phyloP scores from a whole-genome alignment of 306 rosid genomes.

The Inga laurina region DNA sequence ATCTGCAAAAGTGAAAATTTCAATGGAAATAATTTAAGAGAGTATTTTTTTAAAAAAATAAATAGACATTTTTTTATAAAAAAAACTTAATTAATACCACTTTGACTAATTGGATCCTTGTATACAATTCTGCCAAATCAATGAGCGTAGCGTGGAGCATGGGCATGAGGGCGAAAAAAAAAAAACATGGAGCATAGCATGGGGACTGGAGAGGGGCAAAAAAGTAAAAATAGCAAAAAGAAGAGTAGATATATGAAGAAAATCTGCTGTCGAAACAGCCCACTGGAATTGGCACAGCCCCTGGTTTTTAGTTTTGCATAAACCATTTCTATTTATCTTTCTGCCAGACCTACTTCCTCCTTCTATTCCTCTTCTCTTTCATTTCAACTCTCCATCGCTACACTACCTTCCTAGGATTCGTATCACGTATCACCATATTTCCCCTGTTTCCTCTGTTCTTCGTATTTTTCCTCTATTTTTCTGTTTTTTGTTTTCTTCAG shows the following conservation, averaged over 20 bases:
- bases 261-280: slow-evolving; percentile 86
- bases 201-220: background rate
- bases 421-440: background rate
- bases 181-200: too few species aligned
- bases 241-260: slow-evolving; percentile 14
- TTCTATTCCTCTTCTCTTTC: slow-evolving; percentile 31
- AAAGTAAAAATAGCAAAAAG: background rate
- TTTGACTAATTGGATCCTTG: background rate
- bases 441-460: slow-evolving; percentile 32
- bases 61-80: too few species aligned
- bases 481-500: background rate
- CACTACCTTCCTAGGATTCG: slow-evolving; percentile 26
- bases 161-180: background rate
- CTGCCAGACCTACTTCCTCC: slow-evolving; percentile 34
- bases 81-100: too few species aligned
- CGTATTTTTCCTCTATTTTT: background rate
- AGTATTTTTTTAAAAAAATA: too few species aligned
- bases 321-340: slow-evolving; percentile 55
- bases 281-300: slow-evolving; percentile 90
- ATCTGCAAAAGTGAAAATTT: too few species aligned
- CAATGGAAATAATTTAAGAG: too few species aligned
- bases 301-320: slow-evolving; percentile 74
- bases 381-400: slow-evolving; percentile 26
- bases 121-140: background rate
- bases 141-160: background rate